Evolutionary conservation across 2,329 filamentous ascomycete genomes (phyloP), one percentile per base, ranked within the genome.

Genomic region (Aspergillus transmontanensis): DNA sequence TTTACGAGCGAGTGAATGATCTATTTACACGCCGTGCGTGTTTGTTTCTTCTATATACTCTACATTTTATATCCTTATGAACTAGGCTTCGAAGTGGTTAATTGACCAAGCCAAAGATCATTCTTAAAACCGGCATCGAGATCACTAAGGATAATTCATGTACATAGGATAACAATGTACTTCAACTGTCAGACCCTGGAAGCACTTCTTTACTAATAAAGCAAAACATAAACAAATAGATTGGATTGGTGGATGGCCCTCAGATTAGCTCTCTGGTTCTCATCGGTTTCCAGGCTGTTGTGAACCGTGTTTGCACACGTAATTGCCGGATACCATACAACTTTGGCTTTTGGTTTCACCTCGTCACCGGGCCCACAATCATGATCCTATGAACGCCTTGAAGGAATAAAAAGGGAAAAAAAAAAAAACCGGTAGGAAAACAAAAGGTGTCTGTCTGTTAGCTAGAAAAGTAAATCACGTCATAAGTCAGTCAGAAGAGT

Each of bases 261-360:
- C 78, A 76, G 79, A 80, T 80, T 78, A 80, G 79, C 79, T 80
- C 79, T 80, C 79, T 71, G 68, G 77, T 80, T 78, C 71, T 78
- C 79, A 81, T 72, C 60, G 77, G 72, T 76, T 76, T 79, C 79
- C 77, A 78, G 71, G 72, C 75, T 69, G 59, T 58, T 54, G 34
- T 63, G 11, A 45, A 64, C 51, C 26, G 56, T 46, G 59, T 39
- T 55, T 34, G 66, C 58, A 69, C 65, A 61, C 53, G 60, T 59
- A 58, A 56, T 61, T 65, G 72, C 73, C 73, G 78, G 79, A 78
- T 81, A 78, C 70, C 78, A 66, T 79, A 66, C 78, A 79, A 78
- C 72, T 81, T 80, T 81, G 79, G 79, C 79, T 80, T 80, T 74
- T 77, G 72, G 75, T 76, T 59, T 48, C 64, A 48, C 64, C 70